These are phyloP conservation scores for Cytospora mali DNA, from an alignment of 2,329 filamentous ascomycete genomes.

Conservation along the genomic window DNA sequence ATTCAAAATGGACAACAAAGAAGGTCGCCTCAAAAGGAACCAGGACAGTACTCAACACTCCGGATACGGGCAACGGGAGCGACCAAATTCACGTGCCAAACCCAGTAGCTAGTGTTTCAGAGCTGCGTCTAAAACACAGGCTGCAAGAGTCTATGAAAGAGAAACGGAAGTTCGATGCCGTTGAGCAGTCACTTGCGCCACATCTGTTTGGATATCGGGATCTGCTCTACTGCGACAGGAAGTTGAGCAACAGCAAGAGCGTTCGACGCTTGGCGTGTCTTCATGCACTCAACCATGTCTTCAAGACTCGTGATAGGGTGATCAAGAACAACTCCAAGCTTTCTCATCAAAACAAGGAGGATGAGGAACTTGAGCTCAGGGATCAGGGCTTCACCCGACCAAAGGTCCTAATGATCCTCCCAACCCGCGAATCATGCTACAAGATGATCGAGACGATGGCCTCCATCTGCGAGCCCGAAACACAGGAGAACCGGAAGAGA, in stretches of 20 bases:
- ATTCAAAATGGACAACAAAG: constrained; percentile 54
- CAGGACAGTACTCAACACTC: constrained; percentile 51
- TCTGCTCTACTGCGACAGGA: constrained; percentile 74
- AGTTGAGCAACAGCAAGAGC: constrained; percentile 65
- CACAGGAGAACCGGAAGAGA: constrained; percentile 92
- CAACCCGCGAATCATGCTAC: constrained; percentile 84
- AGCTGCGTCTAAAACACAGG: constrained; percentile 70
- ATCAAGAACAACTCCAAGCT: constrained; percentile 89
- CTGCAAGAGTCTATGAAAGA: constrained; percentile 58
- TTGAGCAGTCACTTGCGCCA: constrained; percentile 68
- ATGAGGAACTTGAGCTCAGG: constrained; percentile 71
- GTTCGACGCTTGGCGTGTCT: constrained; percentile 75
- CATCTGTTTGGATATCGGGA: constrained; percentile 83
- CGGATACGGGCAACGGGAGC: constrained; percentile 41
- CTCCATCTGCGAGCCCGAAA: constrained; percentile 76
- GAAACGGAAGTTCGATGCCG: constrained; percentile 58
- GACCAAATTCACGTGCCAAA: constrained; percentile 39
- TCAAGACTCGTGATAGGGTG: constrained; percentile 90
- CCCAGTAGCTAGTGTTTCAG: constrained; percentile 44
- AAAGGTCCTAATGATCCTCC: constrained; percentile 87
- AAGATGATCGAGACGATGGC: constrained; percentile 78
- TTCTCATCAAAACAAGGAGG: constrained; percentile 64
- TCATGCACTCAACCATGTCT: constrained; percentile 87
- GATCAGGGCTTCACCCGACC: constrained; percentile 96
- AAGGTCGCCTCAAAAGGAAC: constrained; percentile 50